These are phyloP conservation scores for Penicillium frequentans DNA, from an alignment of 2,329 filamentous ascomycete species.

Conservation along the genomic window DNA sequence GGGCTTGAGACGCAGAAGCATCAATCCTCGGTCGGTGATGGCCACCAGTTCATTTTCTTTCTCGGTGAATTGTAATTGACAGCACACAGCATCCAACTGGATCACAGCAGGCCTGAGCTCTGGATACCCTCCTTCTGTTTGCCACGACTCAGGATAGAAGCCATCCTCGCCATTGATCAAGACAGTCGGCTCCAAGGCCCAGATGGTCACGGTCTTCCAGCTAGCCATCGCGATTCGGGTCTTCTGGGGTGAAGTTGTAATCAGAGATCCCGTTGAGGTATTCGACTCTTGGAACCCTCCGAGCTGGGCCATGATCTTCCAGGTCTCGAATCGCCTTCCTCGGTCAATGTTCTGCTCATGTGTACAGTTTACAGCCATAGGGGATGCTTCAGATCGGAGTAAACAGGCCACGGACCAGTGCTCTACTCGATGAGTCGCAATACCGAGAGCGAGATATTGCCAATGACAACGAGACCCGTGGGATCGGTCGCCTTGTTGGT, in stretches of 20 bases:
- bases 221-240: constrained; percentile 44
- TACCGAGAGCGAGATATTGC: constrained; percentile 43
- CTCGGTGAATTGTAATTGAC: constrained; percentile 34
- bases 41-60: constrained; percentile 41
- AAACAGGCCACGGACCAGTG: constrained; percentile 40
- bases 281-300: constrained; percentile 34
- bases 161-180: constrained; percentile 30
- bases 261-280: constrained; percentile 39
- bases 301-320: constrained; percentile 38
- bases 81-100: constrained; percentile 39
- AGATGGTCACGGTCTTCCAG: constrained; percentile 45
- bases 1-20: constrained; percentile 36
- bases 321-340: constrained; percentile 38
- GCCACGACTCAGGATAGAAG: constrained; percentile 35
- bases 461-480: constrained; percentile 31
- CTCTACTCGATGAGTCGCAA: constrained; percentile 34
- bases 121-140: constrained; percentile 21
- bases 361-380: constrained; percentile 27
- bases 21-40: constrained; percentile 44
- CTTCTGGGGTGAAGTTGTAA: constrained; percentile 35
- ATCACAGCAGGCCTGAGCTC: constrained; percentile 36
- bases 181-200: constrained; percentile 39
- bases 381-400: constrained; percentile 34
- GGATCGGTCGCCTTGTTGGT: constrained; percentile 21
- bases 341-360: constrained; percentile 41